Base-by-base conservation (phyloP, 768 basidiomycete genomes). In the Leccinum obscurum region DNA sequence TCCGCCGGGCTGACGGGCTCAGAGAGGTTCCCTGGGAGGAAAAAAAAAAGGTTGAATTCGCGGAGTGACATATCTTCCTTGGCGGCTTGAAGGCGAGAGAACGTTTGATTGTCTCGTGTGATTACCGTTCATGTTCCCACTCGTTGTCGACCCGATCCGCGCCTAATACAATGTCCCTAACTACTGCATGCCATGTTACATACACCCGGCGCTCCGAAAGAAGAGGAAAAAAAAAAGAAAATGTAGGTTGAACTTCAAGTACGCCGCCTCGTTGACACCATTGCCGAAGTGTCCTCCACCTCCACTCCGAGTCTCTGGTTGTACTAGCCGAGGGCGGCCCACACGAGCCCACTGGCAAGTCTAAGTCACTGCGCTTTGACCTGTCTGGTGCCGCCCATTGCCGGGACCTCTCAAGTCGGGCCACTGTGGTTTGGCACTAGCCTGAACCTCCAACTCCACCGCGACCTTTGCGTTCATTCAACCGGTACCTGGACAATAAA, bases 401-500 rank as follows among this genome's bases (percentile, higher is more conserved):
- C 11, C 44, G 20, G 44, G n/a, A 46, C 44, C 44, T 46, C 11
- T 20, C 44, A 46, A 46, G 44, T n/a, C 20, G 11, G 11, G 20
- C 44, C 20, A 11, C 44, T 20, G 20, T 20, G 11, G n/a, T 46
- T 46, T 20, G 20, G n/a, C n/a, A 44, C 41, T 6, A 17, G 10
- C 20, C 24, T 50, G 49, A 24, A 50, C 64, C 63, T 69, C 48
- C 55, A 34, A 34, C 11, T 35, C 8, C 24, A 26, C 54, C 48
- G 32, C 35, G 32, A 41, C 57, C 14, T 37, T 51, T 10, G 20
- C 35, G 32, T 35, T 53, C 46, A 17, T 59, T 52, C 44, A 65
- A 48, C 60, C 7, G 30, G 60, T 58, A 54, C 69, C 57, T 58
- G 55, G 60, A 62, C 58, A 61, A 66, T 58, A 55, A 41, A 52